These are phyloP conservation scores for Trypanosoma cruzi DNA, from an alignment of 208 protist genomes.

Conservation along the genomic window DNA sequence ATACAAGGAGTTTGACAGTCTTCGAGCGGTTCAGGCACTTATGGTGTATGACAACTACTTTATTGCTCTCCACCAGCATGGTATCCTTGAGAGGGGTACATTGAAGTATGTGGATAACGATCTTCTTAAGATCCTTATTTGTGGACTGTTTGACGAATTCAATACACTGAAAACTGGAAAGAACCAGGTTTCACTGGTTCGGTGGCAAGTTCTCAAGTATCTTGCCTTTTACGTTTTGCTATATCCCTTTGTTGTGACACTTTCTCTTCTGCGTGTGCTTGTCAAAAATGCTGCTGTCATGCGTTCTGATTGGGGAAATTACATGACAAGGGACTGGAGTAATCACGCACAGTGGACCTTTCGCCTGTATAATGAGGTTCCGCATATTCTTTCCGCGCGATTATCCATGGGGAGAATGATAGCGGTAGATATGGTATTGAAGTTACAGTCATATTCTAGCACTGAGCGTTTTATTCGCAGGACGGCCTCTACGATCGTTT, in stretches of 20 bases:
- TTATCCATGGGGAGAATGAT: slow-evolving; percentile 47
- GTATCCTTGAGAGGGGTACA: slow-evolving; percentile 42
- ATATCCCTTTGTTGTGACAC: slow-evolving; percentile 60
- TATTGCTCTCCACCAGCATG: slow-evolving; percentile 58
- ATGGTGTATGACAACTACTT: slow-evolving; percentile 82
- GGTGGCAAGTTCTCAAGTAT: slow-evolving; percentile 42
- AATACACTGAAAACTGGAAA: slow-evolving; percentile 46
- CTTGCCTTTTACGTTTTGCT: slow-evolving; percentile 43
- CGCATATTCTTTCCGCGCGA: slow-evolving; percentile 61
- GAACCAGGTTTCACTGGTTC: slow-evolving; percentile 41
- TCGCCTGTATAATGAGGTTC: slow-evolving; percentile 86
- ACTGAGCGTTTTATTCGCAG: slow-evolving; percentile 55
- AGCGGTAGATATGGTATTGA: slow-evolving; percentile 52
- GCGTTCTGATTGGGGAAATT: slow-evolving; percentile 53
- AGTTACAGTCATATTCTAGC: slow-evolving; percentile 51
- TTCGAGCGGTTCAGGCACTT: slow-evolving; percentile 65
- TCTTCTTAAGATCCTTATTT: slow-evolving; percentile 44
- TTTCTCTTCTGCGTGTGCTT: slow-evolving; percentile 58
- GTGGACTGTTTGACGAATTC: slow-evolving; percentile 72
- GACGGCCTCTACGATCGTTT: slow-evolving; percentile 50
- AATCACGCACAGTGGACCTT: slow-evolving; percentile 61
- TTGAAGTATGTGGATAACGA: slow-evolving; percentile 48
- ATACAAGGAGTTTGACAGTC: slow-evolving; percentile 46
- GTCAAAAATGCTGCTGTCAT: slow-evolving; percentile 73
- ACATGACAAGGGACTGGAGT: slow-evolving; percentile 67